Evolutionary conservation across 371 early-diverging fungal genomes (phyloP).

Genomic region (Syncephalastrum racemosum): DNA sequence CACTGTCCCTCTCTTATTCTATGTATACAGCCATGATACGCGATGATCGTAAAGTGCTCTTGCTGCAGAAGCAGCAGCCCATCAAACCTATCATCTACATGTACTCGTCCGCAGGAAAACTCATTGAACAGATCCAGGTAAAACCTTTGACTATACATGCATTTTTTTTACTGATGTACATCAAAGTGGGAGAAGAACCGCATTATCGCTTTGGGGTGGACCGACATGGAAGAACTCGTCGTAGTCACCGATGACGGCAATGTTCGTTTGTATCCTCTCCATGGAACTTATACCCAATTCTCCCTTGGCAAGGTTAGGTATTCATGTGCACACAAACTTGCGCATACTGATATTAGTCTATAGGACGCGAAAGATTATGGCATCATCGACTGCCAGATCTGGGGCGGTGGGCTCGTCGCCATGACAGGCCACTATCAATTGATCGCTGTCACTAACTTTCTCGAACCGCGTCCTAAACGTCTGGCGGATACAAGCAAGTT

Average conservation of each 20-base stretch:
- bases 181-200: slow-evolving; percentile 86
- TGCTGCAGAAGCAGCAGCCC: slow-evolving; percentile 70
- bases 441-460: slow-evolving; percentile 79
- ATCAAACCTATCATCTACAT: slow-evolving; percentile 80
- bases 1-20: neutral
- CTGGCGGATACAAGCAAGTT: slow-evolving; percentile 74
- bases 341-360: neutral
- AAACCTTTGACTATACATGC: neutral
- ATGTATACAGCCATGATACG: slow-evolving; percentile 74
- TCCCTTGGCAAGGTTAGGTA: slow-evolving; percentile 74
- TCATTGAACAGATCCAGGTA: slow-evolving; percentile 85
- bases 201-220: slow-evolving; percentile 92
- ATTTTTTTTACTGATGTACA: neutral
- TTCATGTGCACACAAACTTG: neutral
- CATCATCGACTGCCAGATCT: slow-evolving; percentile 83
- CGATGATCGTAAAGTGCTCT: slow-evolving; percentile 79
- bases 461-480: slow-evolving; percentile 79
- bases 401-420: slow-evolving; percentile 88
- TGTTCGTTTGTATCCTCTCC: slow-evolving; percentile 79
- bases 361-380: slow-evolving; percentile 81
- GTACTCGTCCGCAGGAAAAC: slow-evolving; percentile 83
- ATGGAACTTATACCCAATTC: slow-evolving; percentile 80
- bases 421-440: slow-evolving; percentile 81
- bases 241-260: slow-evolving; percentile 89
- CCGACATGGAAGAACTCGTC: slow-evolving; percentile 79